A percentile compares a stretch with the other conserved stretches of the same genome.
phyloP scores from a whole-genome alignment of 345 rosid genomes.

The Citrus inodora region DNA sequence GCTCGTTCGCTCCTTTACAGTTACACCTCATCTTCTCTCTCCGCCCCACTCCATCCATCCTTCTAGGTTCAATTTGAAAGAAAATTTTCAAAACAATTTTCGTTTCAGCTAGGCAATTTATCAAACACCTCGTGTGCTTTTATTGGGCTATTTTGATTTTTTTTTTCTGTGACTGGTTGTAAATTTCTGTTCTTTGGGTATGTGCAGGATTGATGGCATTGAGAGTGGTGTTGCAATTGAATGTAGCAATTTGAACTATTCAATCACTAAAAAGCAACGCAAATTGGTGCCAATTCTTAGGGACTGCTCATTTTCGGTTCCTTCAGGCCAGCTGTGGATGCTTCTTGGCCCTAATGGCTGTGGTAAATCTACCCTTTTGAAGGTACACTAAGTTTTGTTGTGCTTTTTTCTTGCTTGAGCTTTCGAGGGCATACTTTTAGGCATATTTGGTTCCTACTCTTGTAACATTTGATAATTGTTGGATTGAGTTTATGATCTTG shows the following conservation, averaged over 20 bases:
- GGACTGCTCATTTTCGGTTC: conserved; percentile 71
- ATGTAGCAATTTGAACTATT: conserved; percentile 64
- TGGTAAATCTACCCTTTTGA: conserved; percentile 94
- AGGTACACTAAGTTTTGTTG: conserved; percentile 36
- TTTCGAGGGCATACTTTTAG: background rate
- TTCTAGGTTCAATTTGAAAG: conserved; percentile 22
- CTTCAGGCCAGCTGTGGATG: conserved; percentile 89
- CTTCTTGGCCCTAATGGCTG: conserved; percentile 97
- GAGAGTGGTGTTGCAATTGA: conserved; percentile 46
- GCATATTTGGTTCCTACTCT: background rate
- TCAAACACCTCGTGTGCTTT: conserved; percentile 13
- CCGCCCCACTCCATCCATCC: conserved; percentile 31
- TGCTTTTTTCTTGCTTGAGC: background rate
- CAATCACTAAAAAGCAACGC: conserved; percentile 55
- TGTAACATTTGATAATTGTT: background rate
- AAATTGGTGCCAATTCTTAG: conserved; percentile 54
- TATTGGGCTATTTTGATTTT: background rate
- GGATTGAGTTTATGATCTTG: background rate
- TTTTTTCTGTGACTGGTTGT: background rate
- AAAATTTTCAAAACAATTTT: background rate
- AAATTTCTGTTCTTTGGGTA: background rate
- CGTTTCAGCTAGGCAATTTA: conserved; percentile 22
- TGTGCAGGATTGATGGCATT: conserved; percentile 39
- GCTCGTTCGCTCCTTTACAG: conserved; percentile 12
- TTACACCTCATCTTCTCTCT: conserved; percentile 25